These are phyloP conservation scores for Bremia lactucae DNA, from an alignment of 352 stramenopile genomes.

Conservation along the genomic window DNA sequence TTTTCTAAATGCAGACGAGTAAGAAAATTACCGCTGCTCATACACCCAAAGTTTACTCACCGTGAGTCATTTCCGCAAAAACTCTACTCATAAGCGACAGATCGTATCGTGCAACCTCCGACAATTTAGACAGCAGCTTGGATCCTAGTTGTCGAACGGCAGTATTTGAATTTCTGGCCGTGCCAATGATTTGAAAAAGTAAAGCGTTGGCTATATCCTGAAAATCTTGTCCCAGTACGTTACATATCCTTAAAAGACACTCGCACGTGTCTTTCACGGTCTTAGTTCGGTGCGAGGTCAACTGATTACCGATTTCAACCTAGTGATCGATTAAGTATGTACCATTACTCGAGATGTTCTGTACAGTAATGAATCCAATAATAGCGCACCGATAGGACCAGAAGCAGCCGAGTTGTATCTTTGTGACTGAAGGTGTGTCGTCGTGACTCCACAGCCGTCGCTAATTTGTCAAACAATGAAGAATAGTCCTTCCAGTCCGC, in stretches of 20 bases:
- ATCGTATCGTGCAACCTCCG: constrained; percentile 52
- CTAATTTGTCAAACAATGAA: constrained; percentile 30
- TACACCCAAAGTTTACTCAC: constrained; percentile 8
- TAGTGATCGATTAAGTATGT: no score
- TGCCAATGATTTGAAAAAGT: constrained; percentile 33
- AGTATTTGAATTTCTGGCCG: constrained; percentile 39
- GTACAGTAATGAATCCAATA: constrained; percentile 3
- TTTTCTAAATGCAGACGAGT: constrained; percentile 26
- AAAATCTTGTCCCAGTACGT: constrained; percentile 33
- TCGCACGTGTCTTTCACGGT: constrained; percentile 42
- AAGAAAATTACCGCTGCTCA: constrained; percentile 1
- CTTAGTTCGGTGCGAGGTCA: constrained; percentile 38
- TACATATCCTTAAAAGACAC: constrained; percentile 36
- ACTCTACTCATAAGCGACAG: constrained; percentile 35
- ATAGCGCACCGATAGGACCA: constrained; percentile 31
- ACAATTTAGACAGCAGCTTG: constrained; percentile 40
- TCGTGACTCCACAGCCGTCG: constrained; percentile 34
- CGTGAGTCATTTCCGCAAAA: constrained; percentile 30
- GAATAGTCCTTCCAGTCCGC: constrained; percentile 37
- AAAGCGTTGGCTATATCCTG: constrained; percentile 46
- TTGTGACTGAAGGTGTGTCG: constrained; percentile 10
- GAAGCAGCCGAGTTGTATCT: constrained; percentile 27
- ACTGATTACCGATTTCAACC: constrained; percentile 28
- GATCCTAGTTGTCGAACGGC: constrained; percentile 43
- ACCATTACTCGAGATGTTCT: no score